Base-by-base conservation (phyloP, 2,329 filamentous ascomycete species). In the Colletotrichum sp. region DNA sequence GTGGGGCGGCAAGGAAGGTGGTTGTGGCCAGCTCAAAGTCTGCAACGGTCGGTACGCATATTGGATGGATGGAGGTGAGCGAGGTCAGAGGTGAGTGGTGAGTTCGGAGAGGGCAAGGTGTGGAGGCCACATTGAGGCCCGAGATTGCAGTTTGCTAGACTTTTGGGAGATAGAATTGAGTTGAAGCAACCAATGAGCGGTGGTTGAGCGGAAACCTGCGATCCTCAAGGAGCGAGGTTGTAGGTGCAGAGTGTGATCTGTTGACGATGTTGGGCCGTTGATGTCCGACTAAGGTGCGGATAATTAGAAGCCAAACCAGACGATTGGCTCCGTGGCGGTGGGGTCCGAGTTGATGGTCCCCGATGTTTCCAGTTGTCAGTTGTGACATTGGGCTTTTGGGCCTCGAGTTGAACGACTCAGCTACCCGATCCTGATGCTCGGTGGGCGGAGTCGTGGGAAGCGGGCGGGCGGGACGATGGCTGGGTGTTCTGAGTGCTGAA, bases 361-460 rank as follows among this genome's bases (percentile, higher is more conserved):
- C 15, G 15, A 47, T 63, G 33, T 51, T 66, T 63, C 54, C 43
- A 51, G n/a, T 31, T 33, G 24, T 9, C 62, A 61, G 27, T 31
- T 34, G 21, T 36, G 21, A 38, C 43, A 61, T 36, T 34, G 34
- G 59, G 31, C 57, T 21, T 33, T 31, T 34, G 55, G 51, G 47
- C 68, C 31, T 57, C 47, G 71, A 72, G 62, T 57, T 66, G 71
- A 66, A 47, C 43, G 55, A 71, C 68, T 73, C 67, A 73, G 62
- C 36, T 57, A 51, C 43, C 63, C 63, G 68, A 74, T 72, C 62
- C 63, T 43, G 63, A 29, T 34, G 29, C 29, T 72, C 72, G 72
- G 72, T 72, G 72, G 68, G 63, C 72, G 72, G 72, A 73, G 51
- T 62, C 54, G 34, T 69, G 71, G 63, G 62, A 63, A 71, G 72